These are phyloP conservation scores for Stipa capillata DNA, from an alignment of 176 grass and related monocot genomes.

Conservation along the genomic window DNA sequence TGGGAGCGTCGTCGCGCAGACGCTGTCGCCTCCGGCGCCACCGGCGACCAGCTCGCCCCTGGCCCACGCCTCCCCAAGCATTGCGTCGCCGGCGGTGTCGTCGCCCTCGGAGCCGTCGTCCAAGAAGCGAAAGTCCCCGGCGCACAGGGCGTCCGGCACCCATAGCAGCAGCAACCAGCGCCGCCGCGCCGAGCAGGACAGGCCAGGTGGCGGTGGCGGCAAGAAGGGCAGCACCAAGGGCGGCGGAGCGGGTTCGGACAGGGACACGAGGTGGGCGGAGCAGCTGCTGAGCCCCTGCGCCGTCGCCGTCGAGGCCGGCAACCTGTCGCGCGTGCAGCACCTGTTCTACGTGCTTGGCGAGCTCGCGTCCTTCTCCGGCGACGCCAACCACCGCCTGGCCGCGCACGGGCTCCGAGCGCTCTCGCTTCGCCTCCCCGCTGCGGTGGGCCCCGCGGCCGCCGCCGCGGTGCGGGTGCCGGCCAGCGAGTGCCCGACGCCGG, in stretches of 20 bases:
- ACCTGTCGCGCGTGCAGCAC: constrained; percentile 68
- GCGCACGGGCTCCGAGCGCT: constrained; percentile 64
- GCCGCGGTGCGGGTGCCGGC: constrained; percentile 18
- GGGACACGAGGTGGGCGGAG: constrained; percentile 78
- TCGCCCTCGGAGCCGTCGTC: background rate
- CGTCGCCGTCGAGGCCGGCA: constrained; percentile 54
- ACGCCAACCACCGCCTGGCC: constrained; percentile 86
- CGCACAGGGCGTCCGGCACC: background rate
- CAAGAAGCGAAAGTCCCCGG: constrained; percentile 47
- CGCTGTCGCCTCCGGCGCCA: constrained; percentile 24
- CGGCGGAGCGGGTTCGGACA: constrained; percentile 23
- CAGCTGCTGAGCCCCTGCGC: constrained; percentile 81
- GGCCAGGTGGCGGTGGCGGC: background rate
- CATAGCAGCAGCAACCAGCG: constrained; percentile 25
- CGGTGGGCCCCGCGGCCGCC: constrained; percentile 12
- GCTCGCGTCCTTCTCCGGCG: constrained; percentile 66
- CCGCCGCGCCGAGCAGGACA: constrained; percentile 2
- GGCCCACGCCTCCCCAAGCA: background rate
- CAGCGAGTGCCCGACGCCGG: constrained; percentile 22
- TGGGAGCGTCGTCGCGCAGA: constrained; percentile 42
- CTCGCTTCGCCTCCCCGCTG: constrained; percentile 1
- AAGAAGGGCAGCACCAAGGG: constrained; percentile 36
- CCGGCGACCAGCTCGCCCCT: background rate
- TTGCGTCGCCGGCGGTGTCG: constrained; percentile 24
- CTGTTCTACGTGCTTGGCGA: constrained; percentile 77